A percentile compares a stretch with the other conserved stretches of the same genome.
phyloP scores from a whole-genome alignment of 345 rosid genomes.

The Passiflora organensis region DNA sequence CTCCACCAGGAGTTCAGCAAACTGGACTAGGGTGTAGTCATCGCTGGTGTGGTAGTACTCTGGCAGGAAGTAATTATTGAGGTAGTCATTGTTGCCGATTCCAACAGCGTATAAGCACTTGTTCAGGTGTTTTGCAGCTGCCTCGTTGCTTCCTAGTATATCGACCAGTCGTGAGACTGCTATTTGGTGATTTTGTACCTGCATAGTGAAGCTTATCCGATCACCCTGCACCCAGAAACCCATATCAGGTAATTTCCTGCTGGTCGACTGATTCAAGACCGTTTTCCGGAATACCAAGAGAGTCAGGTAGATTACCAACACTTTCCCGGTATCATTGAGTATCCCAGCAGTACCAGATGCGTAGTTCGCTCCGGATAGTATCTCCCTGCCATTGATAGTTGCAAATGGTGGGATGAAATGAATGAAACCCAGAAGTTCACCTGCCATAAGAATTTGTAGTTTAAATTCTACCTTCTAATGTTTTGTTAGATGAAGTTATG shows the following conservation, averaged over 20 bases:
- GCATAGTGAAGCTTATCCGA: slow-evolving; percentile 37
- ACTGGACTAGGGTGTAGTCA: slow-evolving; percentile 16
- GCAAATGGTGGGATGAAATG: slow-evolving; percentile 32
- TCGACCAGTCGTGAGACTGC: neutral
- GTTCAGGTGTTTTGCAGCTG: slow-evolving; percentile 13
- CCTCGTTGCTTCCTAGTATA: neutral
- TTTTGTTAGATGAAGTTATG: too few species aligned
- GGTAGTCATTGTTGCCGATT: slow-evolving; percentile 37
- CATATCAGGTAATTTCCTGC: neutral
- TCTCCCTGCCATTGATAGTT: slow-evolving; percentile 6
- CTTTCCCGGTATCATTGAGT: slow-evolving; percentile 30
- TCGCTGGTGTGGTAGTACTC: slow-evolving; percentile 13
- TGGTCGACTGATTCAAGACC: too few species aligned
- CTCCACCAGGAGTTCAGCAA: slow-evolving; percentile 12
- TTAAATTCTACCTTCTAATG: neutral
- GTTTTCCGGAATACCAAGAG: too few species aligned
- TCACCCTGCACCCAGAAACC: slow-evolving; percentile 35
- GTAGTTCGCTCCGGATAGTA: slow-evolving; percentile 39
- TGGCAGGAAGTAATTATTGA: slow-evolving; percentile 34
- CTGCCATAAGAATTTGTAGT: slow-evolving; percentile 12
- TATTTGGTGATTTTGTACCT: slow-evolving; percentile 25
- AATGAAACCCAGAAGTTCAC: slow-evolving; percentile 27
- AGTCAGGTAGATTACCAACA: slow-evolving; percentile 11
- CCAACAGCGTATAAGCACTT: slow-evolving; percentile 29
- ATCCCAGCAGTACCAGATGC: slow-evolving; percentile 50